These are phyloP conservation scores for Exophiala sp. DNA, from an alignment of 2,329 filamentous ascomycete species.

Conservation along the genomic window DNA sequence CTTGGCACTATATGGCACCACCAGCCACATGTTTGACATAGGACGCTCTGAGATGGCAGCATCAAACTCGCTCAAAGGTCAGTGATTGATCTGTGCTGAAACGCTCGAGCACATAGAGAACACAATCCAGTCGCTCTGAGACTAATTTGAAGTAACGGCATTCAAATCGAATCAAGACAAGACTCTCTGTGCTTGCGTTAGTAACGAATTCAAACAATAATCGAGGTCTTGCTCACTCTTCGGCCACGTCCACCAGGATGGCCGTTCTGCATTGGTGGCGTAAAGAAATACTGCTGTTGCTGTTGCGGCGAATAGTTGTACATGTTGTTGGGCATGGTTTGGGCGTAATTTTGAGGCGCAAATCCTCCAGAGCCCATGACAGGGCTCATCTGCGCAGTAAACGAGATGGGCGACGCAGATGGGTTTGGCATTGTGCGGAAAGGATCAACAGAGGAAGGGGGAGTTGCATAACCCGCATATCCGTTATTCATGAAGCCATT, in stretches of 20 bases:
- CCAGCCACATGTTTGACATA: too few species aligned
- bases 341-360: slow-evolving; percentile 44
- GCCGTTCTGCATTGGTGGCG: slow-evolving; percentile 40
- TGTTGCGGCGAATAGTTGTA: slow-evolving; percentile 51
- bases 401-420: slow-evolving; percentile 35
- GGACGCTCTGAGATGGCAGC: too few species aligned
- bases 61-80: too few species aligned
- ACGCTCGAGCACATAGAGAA: too few species aligned
- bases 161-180: background rate
- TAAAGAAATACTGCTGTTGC: slow-evolving; percentile 36
- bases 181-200: slow-evolving; percentile 1
- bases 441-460: slow-evolving; percentile 40
- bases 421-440: slow-evolving; percentile 41
- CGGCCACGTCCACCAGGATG: slow-evolving; percentile 49
- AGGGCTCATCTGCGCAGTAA: slow-evolving; percentile 38
- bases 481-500: slow-evolving; percentile 43
- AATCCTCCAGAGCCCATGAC: slow-evolving; percentile 46
- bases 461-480: slow-evolving; percentile 41
- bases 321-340: slow-evolving; percentile 43
- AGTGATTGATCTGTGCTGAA: too few species aligned
- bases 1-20: too few species aligned
- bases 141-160: background rate
- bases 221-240: slow-evolving; percentile 19
- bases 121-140: background rate
- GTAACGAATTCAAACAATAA: background rate